phyloP scores from a whole-genome alignment of 2,329 filamentous ascomycete species.

The Pseudogymnoascus verrucosus region DNA sequence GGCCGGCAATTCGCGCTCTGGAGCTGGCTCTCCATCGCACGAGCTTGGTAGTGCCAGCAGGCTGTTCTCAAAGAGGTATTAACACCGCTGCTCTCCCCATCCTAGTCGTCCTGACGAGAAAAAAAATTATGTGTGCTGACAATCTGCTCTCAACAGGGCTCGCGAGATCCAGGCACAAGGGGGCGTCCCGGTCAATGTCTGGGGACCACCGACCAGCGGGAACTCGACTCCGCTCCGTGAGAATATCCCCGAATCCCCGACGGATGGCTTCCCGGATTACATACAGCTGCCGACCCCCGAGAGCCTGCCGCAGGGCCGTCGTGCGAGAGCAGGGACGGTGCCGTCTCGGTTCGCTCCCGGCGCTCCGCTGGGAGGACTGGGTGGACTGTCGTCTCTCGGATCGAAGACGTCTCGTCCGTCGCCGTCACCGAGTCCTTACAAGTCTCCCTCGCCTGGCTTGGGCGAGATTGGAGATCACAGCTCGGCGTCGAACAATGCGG shows the following conservation, averaged over 20 bases:
- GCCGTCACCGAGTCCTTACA: slow-evolving; percentile 80
- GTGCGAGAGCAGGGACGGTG: slow-evolving; percentile 89
- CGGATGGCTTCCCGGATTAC: slow-evolving; percentile 91
- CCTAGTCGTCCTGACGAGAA: not conserved
- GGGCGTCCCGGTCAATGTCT: slow-evolving; percentile 68
- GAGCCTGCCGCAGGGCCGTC: slow-evolving; percentile 59
- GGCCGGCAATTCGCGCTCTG: slow-evolving; percentile 59
- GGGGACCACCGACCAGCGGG: slow-evolving; percentile 93
- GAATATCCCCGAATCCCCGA: slow-evolving; percentile 94
- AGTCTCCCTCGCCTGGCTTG: slow-evolving; percentile 53
- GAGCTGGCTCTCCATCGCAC: slow-evolving; percentile 93
- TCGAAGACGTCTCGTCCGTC: slow-evolving; percentile 78
- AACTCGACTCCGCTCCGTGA: slow-evolving; percentile 94
- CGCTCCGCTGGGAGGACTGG: slow-evolving; percentile 48
- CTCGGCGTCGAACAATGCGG: slow-evolving; percentile 51
- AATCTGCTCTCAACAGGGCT: slow-evolving; percentile 48
- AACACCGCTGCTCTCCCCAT: slow-evolving; percentile 25
- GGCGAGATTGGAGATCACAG: slow-evolving; percentile 36
- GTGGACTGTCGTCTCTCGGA: slow-evolving; percentile 44
- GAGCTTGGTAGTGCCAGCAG: slow-evolving; percentile 61
- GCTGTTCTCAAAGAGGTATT: slow-evolving; percentile 88
- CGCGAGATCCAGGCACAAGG: slow-evolving; percentile 97
- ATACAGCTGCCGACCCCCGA: slow-evolving; percentile 61
- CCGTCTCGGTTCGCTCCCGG: slow-evolving; percentile 86
- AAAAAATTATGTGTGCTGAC: slow-evolving; percentile 11